Percentiles rank a stretch among this genome's conserved stretches.
phyloP scores from a whole-genome alignment of 371 early-diverging fungal species.

The Choanephora cucurbitarum region DNA sequence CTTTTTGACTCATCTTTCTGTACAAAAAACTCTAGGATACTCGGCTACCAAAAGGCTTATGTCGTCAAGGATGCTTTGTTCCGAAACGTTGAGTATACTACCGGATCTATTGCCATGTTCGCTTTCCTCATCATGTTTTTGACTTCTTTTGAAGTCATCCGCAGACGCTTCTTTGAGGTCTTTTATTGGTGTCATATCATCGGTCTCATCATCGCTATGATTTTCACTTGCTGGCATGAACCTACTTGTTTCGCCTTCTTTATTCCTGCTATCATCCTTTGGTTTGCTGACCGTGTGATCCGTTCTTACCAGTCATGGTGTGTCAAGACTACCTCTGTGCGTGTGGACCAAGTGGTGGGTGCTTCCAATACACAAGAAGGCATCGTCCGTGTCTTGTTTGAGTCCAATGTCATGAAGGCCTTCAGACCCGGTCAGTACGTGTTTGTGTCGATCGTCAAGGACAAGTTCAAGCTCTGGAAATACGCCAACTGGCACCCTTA shows the following conservation, averaged over 20 bases:
- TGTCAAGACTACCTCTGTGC: constrained; percentile 18
- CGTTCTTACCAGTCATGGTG: constrained; percentile 48
- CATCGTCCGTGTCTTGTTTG: constrained; percentile 40
- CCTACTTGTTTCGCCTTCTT: constrained; percentile 41
- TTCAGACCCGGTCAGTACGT: constrained; percentile 51
- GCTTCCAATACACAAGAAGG: constrained; percentile 29
- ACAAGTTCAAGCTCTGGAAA: constrained; percentile 21
- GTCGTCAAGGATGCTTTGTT: constrained; percentile 44
- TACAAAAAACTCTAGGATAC: no score
- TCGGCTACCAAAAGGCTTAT: no score
- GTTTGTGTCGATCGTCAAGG: constrained; percentile 34
- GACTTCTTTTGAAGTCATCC: constrained; percentile 42
- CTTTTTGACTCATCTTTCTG: no score
- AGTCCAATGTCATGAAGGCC: constrained; percentile 19
- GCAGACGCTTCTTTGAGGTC: constrained; percentile 45
- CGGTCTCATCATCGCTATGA: constrained; percentile 36
- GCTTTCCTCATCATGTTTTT: constrained; percentile 44
- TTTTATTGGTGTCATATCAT: constrained; percentile 47
- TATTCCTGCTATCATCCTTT: constrained; percentile 39
- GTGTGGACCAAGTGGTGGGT: constrained; percentile 24
- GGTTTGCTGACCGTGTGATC: constrained; percentile 42
- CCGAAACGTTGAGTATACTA: constrained; percentile 34
- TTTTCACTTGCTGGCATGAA: constrained; percentile 44
- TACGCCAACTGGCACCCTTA: constrained; percentile 49
- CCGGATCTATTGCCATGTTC: constrained; percentile 44